phyloP scores from a whole-genome alignment of 306 rosid genomes.

The Vachellia pachyceras region DNA sequence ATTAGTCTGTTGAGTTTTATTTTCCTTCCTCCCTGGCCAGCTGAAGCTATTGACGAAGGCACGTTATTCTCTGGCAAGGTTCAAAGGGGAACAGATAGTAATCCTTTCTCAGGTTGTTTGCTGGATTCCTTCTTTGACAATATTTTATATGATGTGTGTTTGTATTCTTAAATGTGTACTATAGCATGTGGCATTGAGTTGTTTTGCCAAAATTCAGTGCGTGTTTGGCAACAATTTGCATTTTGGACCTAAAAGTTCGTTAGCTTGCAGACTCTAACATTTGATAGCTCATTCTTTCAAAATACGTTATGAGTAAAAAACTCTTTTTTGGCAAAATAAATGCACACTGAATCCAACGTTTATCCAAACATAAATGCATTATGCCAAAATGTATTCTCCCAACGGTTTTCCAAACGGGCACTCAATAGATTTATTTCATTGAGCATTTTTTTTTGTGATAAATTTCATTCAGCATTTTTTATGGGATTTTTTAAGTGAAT shows the following conservation, averaged over 20 bases:
- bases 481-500: background rate
- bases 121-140: slow-evolving; percentile 36
- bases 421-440: slow-evolving; percentile 8
- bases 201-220: slow-evolving; percentile 26
- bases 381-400: no score
- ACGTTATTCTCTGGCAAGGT: slow-evolving; percentile 84
- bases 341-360: no score
- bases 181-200: slow-evolving; percentile 6
- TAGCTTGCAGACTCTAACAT: no score
- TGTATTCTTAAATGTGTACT: slow-evolving; percentile 16
- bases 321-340: no score
- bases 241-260: no score
- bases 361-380: no score
- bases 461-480: slow-evolving; percentile 26
- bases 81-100: slow-evolving; percentile 93
- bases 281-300: no score
- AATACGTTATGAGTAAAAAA: no score
- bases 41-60: slow-evolving; percentile 86
- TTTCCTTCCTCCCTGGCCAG: slow-evolving; percentile 49
- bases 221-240: no score
- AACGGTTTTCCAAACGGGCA: no score
- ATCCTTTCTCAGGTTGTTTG: slow-evolving; percentile 84
- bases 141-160: slow-evolving; percentile 29
- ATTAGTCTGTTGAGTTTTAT: slow-evolving; percentile 23
- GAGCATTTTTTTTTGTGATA: no score